Evolutionary conservation across 768 basidiomycete species (phyloP).

Genomic region (Trametes villosa): DNA sequence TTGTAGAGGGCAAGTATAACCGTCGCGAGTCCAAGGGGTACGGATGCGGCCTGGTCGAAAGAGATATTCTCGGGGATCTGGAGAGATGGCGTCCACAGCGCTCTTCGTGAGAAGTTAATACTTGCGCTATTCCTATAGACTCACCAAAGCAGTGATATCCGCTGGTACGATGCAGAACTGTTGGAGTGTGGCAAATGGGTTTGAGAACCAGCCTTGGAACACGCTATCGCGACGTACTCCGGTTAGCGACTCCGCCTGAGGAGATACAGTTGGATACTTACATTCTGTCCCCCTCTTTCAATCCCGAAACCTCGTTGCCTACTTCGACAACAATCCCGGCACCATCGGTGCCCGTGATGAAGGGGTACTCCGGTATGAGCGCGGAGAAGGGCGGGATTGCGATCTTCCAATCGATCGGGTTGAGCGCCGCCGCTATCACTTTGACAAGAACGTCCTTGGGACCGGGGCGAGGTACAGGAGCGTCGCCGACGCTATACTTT

Average conservation of each 20-base stretch:
- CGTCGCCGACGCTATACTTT: background rate
- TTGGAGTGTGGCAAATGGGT: constrained; percentile 19
- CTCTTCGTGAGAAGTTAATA: too few relatives aligned
- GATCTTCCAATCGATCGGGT: constrained; percentile 41
- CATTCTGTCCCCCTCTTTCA: constrained; percentile 45
- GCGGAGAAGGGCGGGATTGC: constrained; percentile 27
- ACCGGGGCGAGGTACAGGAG: constrained; percentile 14
- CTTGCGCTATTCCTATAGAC: background rate
- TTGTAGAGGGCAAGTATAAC: constrained; percentile 36
- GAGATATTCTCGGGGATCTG: constrained; percentile 36
- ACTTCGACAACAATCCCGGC: constrained; percentile 46
- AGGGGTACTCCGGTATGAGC: constrained; percentile 39
- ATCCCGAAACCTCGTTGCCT: constrained; percentile 42
- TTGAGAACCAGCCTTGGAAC: constrained; percentile 27
- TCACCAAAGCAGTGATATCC: constrained; percentile 17
- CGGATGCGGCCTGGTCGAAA: constrained; percentile 36
- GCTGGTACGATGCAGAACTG: constrained; percentile 24
- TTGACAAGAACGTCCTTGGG: constrained; percentile 37
- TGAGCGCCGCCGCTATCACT: constrained; percentile 33
- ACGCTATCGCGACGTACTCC: constrained; percentile 13
- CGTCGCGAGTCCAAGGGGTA: constrained; percentile 39
- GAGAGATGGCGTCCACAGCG: background rate
- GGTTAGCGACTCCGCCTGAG: too few relatives aligned
- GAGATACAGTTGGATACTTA: too few relatives aligned
- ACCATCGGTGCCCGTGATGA: constrained; percentile 42